These are phyloP conservation scores for Polytrichum formosum DNA, from an alignment of 225 moss, liverwort and hornwort species.

Conservation along the genomic window DNA sequence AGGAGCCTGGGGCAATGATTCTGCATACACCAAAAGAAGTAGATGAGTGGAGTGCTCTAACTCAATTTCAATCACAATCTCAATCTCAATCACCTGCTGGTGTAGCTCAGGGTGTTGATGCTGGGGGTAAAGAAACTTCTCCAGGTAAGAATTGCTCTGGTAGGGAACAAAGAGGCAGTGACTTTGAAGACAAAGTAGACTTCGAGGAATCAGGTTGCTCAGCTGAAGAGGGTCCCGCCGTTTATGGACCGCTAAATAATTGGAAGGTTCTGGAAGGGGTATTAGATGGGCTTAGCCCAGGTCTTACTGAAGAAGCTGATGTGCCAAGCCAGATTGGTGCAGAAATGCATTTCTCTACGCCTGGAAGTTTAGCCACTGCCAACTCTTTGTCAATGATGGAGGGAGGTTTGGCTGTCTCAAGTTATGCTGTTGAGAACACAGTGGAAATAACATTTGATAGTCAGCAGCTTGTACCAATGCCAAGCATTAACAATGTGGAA, in stretches of 20 bases:
- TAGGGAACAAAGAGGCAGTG: background rate
- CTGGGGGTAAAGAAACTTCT: background rate
- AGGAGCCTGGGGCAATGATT: conserved; percentile 6
- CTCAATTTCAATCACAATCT: background rate
- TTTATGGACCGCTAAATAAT: conserved; percentile 19
- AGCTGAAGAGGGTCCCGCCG: conserved; percentile 3
- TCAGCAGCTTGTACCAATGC: background rate
- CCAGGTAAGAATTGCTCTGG: background rate
- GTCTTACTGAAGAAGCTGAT: conserved; percentile 11
- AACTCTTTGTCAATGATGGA: conserved; percentile 11
- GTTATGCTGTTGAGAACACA: background rate
- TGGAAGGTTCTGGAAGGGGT: conserved; percentile 24
- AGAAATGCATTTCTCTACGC: conserved; percentile 11
- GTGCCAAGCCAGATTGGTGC: conserved; percentile 11
- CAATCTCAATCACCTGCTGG: background rate
- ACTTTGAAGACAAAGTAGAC: background rate
- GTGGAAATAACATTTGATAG: conserved; percentile 4
- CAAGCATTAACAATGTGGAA: conserved; percentile 1
- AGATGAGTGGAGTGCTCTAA: conserved; percentile 1
- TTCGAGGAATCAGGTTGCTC: conserved; percentile 2
- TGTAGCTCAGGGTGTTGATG: conserved; percentile 2
- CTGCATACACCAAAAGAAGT: background rate
- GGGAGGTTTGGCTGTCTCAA: conserved; percentile 8
- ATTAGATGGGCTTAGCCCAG: conserved; percentile 19
- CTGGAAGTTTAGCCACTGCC: background rate